Conservation (phyloP, 2,329 filamentous ascomycete species). For the Plectosphaerella sp. region DNA sequence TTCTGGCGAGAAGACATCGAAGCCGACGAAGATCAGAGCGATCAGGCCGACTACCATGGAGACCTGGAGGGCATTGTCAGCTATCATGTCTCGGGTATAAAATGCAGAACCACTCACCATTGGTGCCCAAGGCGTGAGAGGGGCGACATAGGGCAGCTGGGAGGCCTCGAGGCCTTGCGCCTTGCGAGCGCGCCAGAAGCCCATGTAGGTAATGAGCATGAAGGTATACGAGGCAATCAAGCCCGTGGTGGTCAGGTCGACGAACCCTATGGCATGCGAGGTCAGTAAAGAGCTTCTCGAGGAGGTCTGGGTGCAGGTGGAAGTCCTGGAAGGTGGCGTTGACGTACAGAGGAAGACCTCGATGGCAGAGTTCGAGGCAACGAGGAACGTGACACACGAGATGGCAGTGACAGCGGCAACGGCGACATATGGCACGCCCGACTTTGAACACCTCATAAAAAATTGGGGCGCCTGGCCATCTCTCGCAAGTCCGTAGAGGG, state of each 20-base stretch:
- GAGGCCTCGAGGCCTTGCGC: constrained; percentile 45
- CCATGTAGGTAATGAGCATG: constrained; percentile 40
- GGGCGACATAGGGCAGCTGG: constrained; percentile 43
- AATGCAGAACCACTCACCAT: constrained; percentile 21
- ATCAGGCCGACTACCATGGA: constrained; percentile 39
- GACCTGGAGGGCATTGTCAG: constrained; percentile 11
- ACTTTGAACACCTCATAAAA: constrained; percentile 32
- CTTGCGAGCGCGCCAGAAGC: constrained; percentile 46
- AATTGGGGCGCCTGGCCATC: constrained; percentile 42
- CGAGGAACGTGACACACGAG: constrained; percentile 30
- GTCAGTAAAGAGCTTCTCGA: too few relatives aligned
- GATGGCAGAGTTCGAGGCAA: constrained; percentile 29
- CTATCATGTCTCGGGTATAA: too few relatives aligned
- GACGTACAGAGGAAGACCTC: constrained; percentile 30
- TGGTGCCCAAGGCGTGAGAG: constrained; percentile 46
- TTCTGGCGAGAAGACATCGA: constrained; percentile 37
- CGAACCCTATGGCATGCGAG: constrained; percentile 16
- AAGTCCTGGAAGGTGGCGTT: too few relatives aligned
- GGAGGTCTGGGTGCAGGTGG: too few relatives aligned
- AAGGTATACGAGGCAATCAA: constrained; percentile 55
- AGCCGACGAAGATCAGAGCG: constrained; percentile 52
- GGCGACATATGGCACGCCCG: too few relatives aligned
- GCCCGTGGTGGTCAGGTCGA: constrained; percentile 52
- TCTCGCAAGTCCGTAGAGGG: constrained; percentile 44
- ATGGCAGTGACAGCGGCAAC: too few relatives aligned